A percentile compares a stretch with the other conserved stretches of the same genome.
phyloP scores from a whole-genome alignment of 495 filamentous ascomycete species.

The Monascus purpureus region DNA sequence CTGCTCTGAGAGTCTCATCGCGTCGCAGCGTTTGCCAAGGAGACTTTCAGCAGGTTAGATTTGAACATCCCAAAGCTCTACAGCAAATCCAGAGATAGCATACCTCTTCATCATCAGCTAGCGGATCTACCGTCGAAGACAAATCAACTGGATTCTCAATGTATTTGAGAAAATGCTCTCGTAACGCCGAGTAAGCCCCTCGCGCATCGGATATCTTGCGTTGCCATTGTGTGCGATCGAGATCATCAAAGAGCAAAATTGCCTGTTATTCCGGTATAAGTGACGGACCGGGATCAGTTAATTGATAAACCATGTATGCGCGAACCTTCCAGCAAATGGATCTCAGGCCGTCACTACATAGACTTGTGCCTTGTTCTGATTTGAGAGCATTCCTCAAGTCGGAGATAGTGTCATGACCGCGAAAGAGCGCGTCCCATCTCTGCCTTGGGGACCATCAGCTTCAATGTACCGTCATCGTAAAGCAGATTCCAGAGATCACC shows the following conservation, averaged over 20 bases:
- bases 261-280: too few species aligned
- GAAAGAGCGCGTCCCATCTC: constrained; percentile 55
- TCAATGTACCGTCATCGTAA: too few species aligned
- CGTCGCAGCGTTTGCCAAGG: constrained; percentile 75
- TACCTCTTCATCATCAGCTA: constrained; percentile 77
- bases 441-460: constrained; percentile 15
- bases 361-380: constrained; percentile 36
- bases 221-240: constrained; percentile 55
- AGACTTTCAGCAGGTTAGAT: constrained; percentile 48
- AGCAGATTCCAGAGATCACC: too few species aligned
- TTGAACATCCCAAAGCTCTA: constrained; percentile 13
- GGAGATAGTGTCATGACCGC: constrained; percentile 40
- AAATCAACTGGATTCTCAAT: constrained; percentile 74
- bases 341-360: constrained; percentile 59
- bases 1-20: constrained; percentile 70
- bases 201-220: constrained; percentile 52
- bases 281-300: too few species aligned
- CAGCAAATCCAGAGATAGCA: constrained; percentile 16
- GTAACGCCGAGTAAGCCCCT: constrained; percentile 55
- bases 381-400: constrained; percentile 55
- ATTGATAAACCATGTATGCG: background rate
- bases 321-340: constrained; percentile 88
- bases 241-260: constrained; percentile 65
- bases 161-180: constrained; percentile 59
- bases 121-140: constrained; percentile 61